phyloP scores from a whole-genome alignment of 768 basidiomycete genomes.

The Lactarius akahatsu region DNA sequence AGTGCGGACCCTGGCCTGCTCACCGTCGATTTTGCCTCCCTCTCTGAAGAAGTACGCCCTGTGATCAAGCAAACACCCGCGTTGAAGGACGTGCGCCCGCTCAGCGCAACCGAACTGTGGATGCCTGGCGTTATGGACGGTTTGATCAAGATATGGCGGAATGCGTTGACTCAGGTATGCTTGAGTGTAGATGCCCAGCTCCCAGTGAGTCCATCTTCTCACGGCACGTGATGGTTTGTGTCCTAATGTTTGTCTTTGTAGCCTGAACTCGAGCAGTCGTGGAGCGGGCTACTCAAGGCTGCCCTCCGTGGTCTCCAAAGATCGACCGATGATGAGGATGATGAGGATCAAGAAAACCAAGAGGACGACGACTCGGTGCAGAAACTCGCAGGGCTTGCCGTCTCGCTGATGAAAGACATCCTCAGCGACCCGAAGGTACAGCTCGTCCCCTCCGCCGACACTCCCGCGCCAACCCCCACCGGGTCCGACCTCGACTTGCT shows the following conservation, averaged over 20 bases:
- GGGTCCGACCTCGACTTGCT: constrained; percentile 16
- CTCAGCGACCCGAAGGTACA: constrained; percentile 24
- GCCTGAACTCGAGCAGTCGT: constrained; percentile 52
- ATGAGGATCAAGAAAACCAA: constrained; percentile 39
- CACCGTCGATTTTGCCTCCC: constrained; percentile 48
- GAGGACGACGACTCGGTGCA: constrained; percentile 40
- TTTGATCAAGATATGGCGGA: constrained; percentile 55
- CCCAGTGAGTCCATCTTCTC: constrained; percentile 46
- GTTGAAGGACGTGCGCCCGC: constrained; percentile 52
- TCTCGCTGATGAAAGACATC: constrained; percentile 22
- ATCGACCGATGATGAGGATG: constrained; percentile 10
- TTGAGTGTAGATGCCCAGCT: constrained; percentile 45
- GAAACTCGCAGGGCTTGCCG: constrained; percentile 27
- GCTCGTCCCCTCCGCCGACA: constrained; percentile 21
- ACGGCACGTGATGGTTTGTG: neutral
- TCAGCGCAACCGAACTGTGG: constrained; percentile 58
- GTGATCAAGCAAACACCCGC: constrained; percentile 55
- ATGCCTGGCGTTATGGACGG: constrained; percentile 52
- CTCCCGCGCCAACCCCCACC: neutral
- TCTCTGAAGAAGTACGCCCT: constrained; percentile 49
- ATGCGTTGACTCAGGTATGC: constrained; percentile 44
- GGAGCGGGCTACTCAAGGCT: constrained; percentile 55
- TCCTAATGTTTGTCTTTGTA: constrained; percentile 30
- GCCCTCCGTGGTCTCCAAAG: constrained; percentile 50
- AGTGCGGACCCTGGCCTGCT: constrained; percentile 57